Percentiles rank a stretch among this genome's conserved stretches.
Evolutionary conservation across 306 rosid species (phyloP).

Genomic region (Crotalaria pallida): DNA sequence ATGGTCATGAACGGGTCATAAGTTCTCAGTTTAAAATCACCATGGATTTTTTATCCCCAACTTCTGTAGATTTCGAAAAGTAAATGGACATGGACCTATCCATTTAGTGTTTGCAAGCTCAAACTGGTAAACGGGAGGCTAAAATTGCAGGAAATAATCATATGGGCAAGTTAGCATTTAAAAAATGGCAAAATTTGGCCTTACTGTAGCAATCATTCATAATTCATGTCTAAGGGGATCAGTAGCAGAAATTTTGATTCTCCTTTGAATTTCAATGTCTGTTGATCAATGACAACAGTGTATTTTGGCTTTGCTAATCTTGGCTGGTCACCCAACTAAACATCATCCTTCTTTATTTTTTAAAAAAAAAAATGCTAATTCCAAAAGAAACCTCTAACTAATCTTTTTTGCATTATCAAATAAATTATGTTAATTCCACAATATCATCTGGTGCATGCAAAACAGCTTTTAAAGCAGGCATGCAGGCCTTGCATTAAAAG

Average conservation of each 20-base stretch:
- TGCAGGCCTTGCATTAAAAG: not conserved
- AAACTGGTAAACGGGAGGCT: not conserved
- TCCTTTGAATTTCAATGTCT: not conserved
- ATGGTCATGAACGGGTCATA: no score
- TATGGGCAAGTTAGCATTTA: not conserved
- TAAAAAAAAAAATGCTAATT: not conserved
- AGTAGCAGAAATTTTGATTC: not conserved
- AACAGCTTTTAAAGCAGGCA: slow-evolving; percentile 1
- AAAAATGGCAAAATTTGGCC: not conserved
- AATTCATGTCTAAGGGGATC: not conserved
- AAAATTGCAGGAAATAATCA: not conserved
- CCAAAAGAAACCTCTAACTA: not conserved
- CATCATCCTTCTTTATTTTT: no score
- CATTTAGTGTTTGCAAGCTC: no score
- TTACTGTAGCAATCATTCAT: not conserved
- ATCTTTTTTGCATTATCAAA: slow-evolving; percentile 11
- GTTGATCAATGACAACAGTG: not conserved
- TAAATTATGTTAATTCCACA: not conserved
- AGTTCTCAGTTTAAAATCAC: no score
- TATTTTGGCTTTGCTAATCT: not conserved
- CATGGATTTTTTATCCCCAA: no score
- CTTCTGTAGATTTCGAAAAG: no score
- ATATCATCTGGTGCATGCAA: not conserved
- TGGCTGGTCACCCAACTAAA: no score
- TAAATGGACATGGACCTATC: no score